Evolutionary conservation across 129 eudicot species (phyloP), one percentile per base, ranked within the genome.

Genomic region (Apium graveolens): DNA sequence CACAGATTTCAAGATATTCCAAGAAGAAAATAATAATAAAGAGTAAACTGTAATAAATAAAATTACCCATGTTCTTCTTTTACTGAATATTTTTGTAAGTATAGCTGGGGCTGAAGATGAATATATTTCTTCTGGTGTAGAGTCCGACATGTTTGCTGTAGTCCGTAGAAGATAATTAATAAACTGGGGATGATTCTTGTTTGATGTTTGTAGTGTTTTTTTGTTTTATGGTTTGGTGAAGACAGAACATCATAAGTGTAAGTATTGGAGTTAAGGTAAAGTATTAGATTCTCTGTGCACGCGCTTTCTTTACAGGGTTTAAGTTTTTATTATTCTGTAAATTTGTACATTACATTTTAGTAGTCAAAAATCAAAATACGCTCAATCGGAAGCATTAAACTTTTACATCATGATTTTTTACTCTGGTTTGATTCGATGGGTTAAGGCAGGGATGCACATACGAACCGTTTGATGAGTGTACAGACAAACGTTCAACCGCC

Each of bases 61-160:
- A 74, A 77, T 45, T 1, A 90, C 91, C 97, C 97, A 92, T 29
- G 97, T 90, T 37, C 96, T 77, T 34, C 96, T 82, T 78, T 87
- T 88, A 87, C 90, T 85, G 87, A 93, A 86, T 32, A 90, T 78
- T 13, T 66, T 82, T 37, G 84, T 29, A 10, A 90, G 55, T 14
- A 86, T 80, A 41, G 80, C n/a, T 27, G 73, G 84, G n/a, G 85
- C 27, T 1, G 89, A 3, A 7, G 73, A 46, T 63, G 74, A 46
- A 0, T 75, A n/a, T 2, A 26, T 29, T 51, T 60, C 79, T 16
- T 77, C 55, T 57, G 17, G 17, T 77, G 17, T 14, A 42, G 26
- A 75, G 73, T 82, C 83, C 16, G 85, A 83, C 88, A 85, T 82
- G 21, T 81, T 37, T 80, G 65, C 46, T 79, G 0, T 51, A 16